A percentile compares a stretch with the other conserved stretches of the same genome.
These are phyloP conservation scores for Clarireedia homoeocarpa DNA, from an alignment of 2,329 filamentous ascomycete species.

Conservation along the genomic window DNA sequence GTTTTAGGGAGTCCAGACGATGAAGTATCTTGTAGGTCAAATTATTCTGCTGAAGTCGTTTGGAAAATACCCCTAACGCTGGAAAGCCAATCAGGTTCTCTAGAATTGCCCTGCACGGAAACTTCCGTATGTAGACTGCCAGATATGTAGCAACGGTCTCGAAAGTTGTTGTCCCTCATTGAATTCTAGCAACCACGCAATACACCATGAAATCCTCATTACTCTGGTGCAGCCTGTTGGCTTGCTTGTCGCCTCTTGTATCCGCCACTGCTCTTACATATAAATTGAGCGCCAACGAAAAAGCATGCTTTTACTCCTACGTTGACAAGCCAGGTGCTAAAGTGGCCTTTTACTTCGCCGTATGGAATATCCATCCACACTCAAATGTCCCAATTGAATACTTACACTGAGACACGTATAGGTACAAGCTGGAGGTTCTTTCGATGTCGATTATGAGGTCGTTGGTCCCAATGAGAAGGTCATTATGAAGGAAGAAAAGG, in stretches of 20 bases:
- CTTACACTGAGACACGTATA: conserved; percentile 31
- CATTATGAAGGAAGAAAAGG: conserved; percentile 81
- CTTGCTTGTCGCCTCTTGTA: conserved; percentile 60
- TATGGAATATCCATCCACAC: conserved; percentile 38
- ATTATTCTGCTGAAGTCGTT: too few relatives aligned
- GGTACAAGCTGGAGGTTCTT: conserved; percentile 97
- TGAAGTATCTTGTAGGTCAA: too few relatives aligned
- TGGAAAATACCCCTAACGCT: too few relatives aligned
- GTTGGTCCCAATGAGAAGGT: conserved; percentile 72
- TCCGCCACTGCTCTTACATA: conserved; percentile 91
- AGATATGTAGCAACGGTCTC: conserved; percentile 7
- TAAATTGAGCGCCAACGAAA: conserved; percentile 82
- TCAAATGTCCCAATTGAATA: neutral
- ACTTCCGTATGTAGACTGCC: conserved; percentile 2
- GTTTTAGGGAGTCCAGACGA: neutral
- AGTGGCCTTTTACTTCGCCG: conserved; percentile 97
- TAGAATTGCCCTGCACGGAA: neutral
- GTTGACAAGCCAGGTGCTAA: conserved; percentile 76
- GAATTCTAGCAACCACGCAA: conserved; percentile 3
- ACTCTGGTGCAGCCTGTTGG: conserved; percentile 60
- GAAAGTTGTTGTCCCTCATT: neutral
- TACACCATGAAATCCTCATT: conserved; percentile 56
- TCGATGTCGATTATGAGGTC: conserved; percentile 92
- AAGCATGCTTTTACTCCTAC: conserved; percentile 86
- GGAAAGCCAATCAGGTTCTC: neutral